Evolutionary conservation across 2,329 filamentous ascomycete genomes (phyloP).

Genomic region (Diaporthe australafricana): DNA sequence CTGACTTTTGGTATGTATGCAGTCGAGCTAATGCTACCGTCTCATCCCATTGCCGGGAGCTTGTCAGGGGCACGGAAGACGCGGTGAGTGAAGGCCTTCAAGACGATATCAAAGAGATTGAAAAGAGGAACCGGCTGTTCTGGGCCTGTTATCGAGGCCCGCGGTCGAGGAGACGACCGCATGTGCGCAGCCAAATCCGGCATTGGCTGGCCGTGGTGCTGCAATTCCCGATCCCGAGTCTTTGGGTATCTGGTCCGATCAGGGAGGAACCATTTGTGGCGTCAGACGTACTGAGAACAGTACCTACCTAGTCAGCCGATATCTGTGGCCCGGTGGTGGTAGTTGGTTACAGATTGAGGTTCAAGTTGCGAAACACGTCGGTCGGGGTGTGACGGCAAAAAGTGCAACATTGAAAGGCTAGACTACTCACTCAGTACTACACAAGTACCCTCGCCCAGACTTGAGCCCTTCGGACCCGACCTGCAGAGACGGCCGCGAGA

Average conservation of each 20-base stretch:
- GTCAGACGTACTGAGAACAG: not conserved
- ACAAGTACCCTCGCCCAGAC: not conserved
- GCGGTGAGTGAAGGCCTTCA: not conserved
- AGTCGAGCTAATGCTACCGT: not conserved
- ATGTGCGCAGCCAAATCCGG: not conserved
- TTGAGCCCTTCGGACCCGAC: not conserved
- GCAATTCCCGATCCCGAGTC: not conserved
- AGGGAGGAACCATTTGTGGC: not conserved
- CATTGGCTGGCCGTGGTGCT: not conserved
- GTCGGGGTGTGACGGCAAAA: no score
- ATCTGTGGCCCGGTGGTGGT: not conserved
- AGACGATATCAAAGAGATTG: not conserved
- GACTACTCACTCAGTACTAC: not conserved
- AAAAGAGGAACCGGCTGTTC: not conserved
- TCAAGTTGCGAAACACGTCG: not conserved
- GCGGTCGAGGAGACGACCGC: not conserved
- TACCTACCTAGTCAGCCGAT: not conserved
- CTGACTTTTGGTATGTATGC: not conserved
- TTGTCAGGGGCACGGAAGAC: not conserved
- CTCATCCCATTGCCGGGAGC: not conserved
- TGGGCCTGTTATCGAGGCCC: slow-evolving; percentile 2
- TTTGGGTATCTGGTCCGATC: not conserved
- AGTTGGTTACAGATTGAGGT: no score
- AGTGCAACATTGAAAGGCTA: no score
- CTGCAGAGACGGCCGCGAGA: not conserved